Evolutionary conservation across 2,329 filamentous ascomycete species (phyloP).

Genomic region (Xylariaceae sp.): DNA sequence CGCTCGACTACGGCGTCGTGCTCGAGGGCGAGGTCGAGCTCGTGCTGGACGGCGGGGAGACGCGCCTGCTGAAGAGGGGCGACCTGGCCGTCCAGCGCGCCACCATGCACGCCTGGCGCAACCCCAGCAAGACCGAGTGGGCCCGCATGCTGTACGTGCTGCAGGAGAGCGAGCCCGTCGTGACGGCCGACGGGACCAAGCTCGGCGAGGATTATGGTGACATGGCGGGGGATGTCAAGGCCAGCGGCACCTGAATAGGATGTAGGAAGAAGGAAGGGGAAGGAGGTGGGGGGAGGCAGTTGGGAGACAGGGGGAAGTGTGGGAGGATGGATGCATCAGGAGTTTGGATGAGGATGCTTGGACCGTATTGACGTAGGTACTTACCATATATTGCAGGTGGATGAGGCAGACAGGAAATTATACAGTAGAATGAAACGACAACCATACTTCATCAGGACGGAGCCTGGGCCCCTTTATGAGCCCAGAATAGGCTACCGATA

Average conservation of each 20-base stretch:
- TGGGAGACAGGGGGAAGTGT: no score
- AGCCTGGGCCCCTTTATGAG: no score
- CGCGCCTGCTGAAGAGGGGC: constrained; percentile 4
- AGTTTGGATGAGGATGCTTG: no score
- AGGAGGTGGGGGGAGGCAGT: not conserved
- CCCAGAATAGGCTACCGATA: no score
- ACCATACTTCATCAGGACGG: no score
- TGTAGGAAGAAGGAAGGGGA: not conserved
- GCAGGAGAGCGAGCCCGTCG: constrained; percentile 16
- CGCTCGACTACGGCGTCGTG: constrained; percentile 8
- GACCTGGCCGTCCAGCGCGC: constrained; percentile 34
- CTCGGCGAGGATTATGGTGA: constrained; percentile 20
- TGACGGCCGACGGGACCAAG: constrained; percentile 7
- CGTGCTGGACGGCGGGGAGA: constrained; percentile 9
- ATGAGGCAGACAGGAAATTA: no score
- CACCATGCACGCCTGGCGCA: constrained; percentile 35
- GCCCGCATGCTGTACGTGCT: constrained; percentile 30
- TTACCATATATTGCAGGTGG: no score
- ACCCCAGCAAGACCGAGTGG: constrained; percentile 30
- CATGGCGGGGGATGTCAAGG: constrained; percentile 10
- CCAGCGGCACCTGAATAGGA: constrained; percentile 5
- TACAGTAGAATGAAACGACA: no score
- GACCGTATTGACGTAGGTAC: no score
- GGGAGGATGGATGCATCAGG: no score
- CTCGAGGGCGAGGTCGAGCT: constrained; percentile 10